phyloP scores from a whole-genome alignment of 176 grass and related monocot genomes.

The Oryza rufipogon region DNA sequence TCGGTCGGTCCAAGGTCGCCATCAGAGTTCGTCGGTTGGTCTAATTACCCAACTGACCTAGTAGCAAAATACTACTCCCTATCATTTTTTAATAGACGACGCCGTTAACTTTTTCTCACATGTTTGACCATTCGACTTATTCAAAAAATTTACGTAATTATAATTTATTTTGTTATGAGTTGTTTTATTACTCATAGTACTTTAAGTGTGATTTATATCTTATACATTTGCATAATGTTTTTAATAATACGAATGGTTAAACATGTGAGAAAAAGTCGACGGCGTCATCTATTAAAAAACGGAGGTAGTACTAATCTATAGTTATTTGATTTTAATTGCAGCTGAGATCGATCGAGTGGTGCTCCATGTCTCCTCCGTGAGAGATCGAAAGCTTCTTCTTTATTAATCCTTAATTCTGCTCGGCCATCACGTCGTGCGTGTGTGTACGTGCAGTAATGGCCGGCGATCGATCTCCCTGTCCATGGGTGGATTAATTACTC shows the following conservation, averaged over 20 bases:
- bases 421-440: neutral
- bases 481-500: neutral
- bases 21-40: slow-evolving; percentile 32
- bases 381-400: neutral
- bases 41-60: neutral
- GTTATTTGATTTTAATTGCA: neutral
- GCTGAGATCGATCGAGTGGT: neutral
- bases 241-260: too few species aligned
- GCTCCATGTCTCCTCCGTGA: neutral
- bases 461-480: neutral
- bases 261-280: too few species aligned
- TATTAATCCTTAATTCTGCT: slow-evolving; percentile 6
- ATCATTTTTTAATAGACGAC: too few species aligned
- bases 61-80: neutral
- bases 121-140: too few species aligned
- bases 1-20: slow-evolving; percentile 27
- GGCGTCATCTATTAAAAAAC: too few species aligned
- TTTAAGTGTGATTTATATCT: too few species aligned
- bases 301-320: neutral
- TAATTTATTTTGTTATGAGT: too few species aligned
- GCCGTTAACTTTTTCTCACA: too few species aligned
- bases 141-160: too few species aligned
- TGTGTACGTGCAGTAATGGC: neutral
- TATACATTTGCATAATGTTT: too few species aligned
- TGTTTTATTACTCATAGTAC: too few species aligned